A percentile compares a stretch with the other conserved stretches of the same genome.
Conservation (phyloP, 208 protist species). For the Novymonas esmeraldas region DNA sequence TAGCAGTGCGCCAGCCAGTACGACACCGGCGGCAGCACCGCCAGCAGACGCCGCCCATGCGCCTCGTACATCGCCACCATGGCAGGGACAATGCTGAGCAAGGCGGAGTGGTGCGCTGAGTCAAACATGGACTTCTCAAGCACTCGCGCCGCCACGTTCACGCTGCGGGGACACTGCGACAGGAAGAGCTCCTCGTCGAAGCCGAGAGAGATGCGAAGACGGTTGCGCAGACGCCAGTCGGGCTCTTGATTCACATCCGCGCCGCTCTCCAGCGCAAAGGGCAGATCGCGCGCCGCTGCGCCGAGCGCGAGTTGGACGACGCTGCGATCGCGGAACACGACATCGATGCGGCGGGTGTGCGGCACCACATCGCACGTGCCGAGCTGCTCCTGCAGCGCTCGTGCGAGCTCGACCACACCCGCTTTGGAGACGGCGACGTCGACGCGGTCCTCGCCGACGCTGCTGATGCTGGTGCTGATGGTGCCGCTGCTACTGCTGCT, state of each 20-base stretch:
- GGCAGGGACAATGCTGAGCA: slow-evolving; percentile 9
- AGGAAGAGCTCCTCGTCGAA: slow-evolving; percentile 87
- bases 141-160: slow-evolving; percentile 55
- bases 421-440: slow-evolving; percentile 8
- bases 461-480: too few relatives aligned
- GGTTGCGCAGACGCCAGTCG: slow-evolving; percentile 67
- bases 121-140: slow-evolving; percentile 73
- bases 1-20: slow-evolving; percentile 87
- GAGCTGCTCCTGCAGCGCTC: slow-evolving; percentile 58
- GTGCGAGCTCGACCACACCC: slow-evolving; percentile 47
- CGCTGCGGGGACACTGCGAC: slow-evolving; percentile 38
- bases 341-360: slow-evolving; percentile 58
- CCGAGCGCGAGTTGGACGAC: slow-evolving; percentile 77
- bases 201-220: slow-evolving; percentile 84
- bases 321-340: slow-evolving; percentile 70
- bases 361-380: slow-evolving; percentile 60
- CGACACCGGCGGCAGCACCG: slow-evolving; percentile 55
- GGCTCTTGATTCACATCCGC: slow-evolving; percentile 48
- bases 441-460: too few relatives aligned
- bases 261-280: slow-evolving; percentile 15
- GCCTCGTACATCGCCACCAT: slow-evolving; percentile 29
- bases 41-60: slow-evolving; percentile 22
- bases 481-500: too few relatives aligned
- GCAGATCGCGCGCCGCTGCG: slow-evolving; percentile 35
- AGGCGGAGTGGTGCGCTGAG: slow-evolving; percentile 23